A percentile compares a stretch with the other conserved stretches of the same genome.
Conservation (phyloP, 1,284 basidiomycete genomes). For the Wallemia mellicola region DNA sequence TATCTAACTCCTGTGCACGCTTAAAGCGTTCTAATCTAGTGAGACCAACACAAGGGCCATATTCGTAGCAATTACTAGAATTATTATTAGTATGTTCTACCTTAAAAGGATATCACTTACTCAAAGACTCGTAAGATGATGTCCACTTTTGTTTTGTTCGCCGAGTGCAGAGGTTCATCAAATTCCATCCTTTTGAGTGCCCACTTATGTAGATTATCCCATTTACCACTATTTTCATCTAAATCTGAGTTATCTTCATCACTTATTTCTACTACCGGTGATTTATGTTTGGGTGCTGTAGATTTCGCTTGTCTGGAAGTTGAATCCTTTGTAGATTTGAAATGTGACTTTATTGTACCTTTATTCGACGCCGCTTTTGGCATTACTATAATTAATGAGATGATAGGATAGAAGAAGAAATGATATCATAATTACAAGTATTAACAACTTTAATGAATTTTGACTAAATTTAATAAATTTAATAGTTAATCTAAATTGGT, state of each 20-base stretch:
- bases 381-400: not conserved
- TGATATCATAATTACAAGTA: not conserved
- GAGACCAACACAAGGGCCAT: slow-evolving; percentile 58
- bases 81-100: not conserved
- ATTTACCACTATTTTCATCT: not conserved
- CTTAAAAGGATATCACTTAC: slow-evolving; percentile 15
- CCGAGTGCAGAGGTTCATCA: slow-evolving; percentile 21
- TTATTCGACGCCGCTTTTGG: not conserved
- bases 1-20: slow-evolving; percentile 43
- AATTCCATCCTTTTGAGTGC: not conserved
- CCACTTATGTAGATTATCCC: not conserved
- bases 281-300: not conserved
- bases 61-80: slow-evolving; percentile 27
- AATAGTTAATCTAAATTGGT: not conserved
- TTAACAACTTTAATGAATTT: not conserved
- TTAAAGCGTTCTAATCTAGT: slow-evolving; percentile 64
- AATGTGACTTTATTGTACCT: not conserved
- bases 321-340: not conserved
- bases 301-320: not conserved
- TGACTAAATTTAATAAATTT: not conserved
- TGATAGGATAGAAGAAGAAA: not conserved
- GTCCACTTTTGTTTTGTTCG: slow-evolving; percentile 30
- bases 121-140: slow-evolving; percentile 53
- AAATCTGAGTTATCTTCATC: not conserved
- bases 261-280: not conserved